Evolutionary conservation across 1,284 basidiomycete genomes (phyloP), one percentile per base, ranked within the genome.

Genomic region (Neonothopanus nambi): DNA sequence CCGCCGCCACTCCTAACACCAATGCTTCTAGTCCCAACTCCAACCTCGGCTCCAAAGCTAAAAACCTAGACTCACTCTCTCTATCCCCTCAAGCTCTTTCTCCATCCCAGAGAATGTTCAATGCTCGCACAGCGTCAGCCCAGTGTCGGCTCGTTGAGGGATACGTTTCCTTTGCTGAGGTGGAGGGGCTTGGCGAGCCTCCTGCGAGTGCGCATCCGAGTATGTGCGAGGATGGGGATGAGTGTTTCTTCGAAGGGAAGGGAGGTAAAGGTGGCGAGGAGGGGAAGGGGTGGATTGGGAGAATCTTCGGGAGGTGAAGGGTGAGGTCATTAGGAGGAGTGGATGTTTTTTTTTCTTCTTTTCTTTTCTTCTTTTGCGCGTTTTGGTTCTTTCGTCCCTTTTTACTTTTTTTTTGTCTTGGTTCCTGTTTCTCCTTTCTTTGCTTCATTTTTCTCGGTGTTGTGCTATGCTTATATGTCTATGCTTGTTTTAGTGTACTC

Each of bases 181-280:
- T 53, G 3, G 51, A 53, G 38, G 51, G 51, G 23, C 37, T 53
- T 3, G 51, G 51, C 3, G 51, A 53, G 26, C 51, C 51, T 7
- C 51, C 51, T 18, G 36, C 28, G 5, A 47, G 44, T 47, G 44
- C 51, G 37, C 24, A 41, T 28, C 43, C 51, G 15, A 38, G 24
- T n/a, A 36, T 24, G n/a, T 28, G 21, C 21, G 49, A 40, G 13
- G 51, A 46, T 15, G 36, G 24, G 20, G 36, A 28, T 5, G 38
- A 36, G 23, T 39, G 38, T 42, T 13, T 20, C 33, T 18, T 37
- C 11, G 51, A 53, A 35, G 39, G 30, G 15, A 30, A 48, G 12
- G 33, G 18, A 9, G 24, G 7, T 21, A 45, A 33, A 13, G 30
- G 13, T 13, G 30, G 30, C 13, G 30, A 2, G 13, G 24, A 17